Evolutionary conservation across 805 yeast genomes (phyloP).

Genomic region (Tetrapisispora arboricola): DNA sequence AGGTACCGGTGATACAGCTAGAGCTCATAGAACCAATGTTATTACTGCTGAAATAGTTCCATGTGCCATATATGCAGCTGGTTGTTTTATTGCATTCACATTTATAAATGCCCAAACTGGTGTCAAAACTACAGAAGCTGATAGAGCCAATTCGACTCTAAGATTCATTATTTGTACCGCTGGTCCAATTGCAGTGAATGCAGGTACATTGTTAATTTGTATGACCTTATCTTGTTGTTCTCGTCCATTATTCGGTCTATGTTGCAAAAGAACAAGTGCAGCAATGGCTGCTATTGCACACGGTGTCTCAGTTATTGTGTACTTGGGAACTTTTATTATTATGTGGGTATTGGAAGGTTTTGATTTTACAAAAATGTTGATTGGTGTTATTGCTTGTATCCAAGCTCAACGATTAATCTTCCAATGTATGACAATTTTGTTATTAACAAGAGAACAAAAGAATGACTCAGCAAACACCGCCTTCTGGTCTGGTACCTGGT

Average conservation of each 20-base stretch:
- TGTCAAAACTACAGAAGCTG: constrained; percentile 40
- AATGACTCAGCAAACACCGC: constrained; percentile 92
- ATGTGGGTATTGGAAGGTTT: constrained; percentile 97
- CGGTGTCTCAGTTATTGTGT: constrained; percentile 82
- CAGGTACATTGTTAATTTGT: constrained; percentile 71
- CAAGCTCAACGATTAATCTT: constrained; percentile 80
- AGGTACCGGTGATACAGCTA: constrained; percentile 69
- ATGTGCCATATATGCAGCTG: constrained; percentile 62
- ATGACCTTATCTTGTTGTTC: constrained; percentile 87
- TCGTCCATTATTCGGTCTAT: constrained; percentile 85
- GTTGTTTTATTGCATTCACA: constrained; percentile 68
- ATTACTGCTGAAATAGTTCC: constrained; percentile 63
- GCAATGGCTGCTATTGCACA: constrained; percentile 94
- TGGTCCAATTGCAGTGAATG: constrained; percentile 83
- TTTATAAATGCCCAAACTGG: constrained; percentile 81
- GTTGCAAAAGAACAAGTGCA: constrained; percentile 96
- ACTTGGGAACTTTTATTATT: constrained; percentile 77
- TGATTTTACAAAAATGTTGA: constrained; percentile 72
- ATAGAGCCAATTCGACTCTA: constrained; percentile 53
- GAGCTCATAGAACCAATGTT: constrained; percentile 73
- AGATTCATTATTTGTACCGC: constrained; percentile 71
- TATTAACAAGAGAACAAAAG: constrained; percentile 90
- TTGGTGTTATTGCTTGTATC: constrained; percentile 75
- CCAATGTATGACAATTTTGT: constrained; percentile 65
- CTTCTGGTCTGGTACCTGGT: constrained; percentile 99